Evolutionary conservation across 2,329 filamentous ascomycete genomes (phyloP), one percentile per base, ranked within the genome.

Genomic region (Zymoseptoria pseudotritici): DNA sequence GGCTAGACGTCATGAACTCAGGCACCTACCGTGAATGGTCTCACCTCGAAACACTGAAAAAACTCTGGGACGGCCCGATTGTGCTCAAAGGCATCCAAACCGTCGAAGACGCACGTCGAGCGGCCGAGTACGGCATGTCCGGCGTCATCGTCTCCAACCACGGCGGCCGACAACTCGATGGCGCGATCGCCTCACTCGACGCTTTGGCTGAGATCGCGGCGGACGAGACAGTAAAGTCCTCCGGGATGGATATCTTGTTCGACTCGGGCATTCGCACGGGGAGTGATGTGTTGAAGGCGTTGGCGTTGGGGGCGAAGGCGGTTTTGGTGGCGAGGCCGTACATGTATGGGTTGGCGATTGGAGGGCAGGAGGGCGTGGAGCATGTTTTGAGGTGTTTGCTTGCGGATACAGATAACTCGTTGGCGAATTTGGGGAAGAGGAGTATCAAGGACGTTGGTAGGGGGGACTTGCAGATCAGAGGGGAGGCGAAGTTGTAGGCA

Each of bases 21-120:
- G 70, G 70, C 26, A 64, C 63, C 9, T 65, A 67, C 42, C 69
- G 70, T 9, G 76, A 77, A 0, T 89, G 86, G 87, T 80, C 84
- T 1, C 78, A 89, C 46, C 70, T 89, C 36, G 75, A 77, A 21
- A 75, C 83, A 31, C 68, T 90, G 62, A 79, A 81, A 63, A 76
- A 82, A 65, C 71, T 86, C 59, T 90, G 86, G 85, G 79, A 85
- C 61, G 85, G 85, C 0, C 83, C 85, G 0, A 83, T 90, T 56
- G 80, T 84, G 62, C 76, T 84, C 42, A 87, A 87, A 71, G 85
- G 84, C 0, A 83, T 80, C 57, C 80, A 82, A 67, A 78, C 76
- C 50, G 74, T 80, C 2, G 78, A 74, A 0, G 81, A 83, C 66
- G 80, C 80, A 9, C 72, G 70, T 55, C 74, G 75, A 60, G 76